These are phyloP conservation scores for Gracilariopsis chorda DNA, from an alignment of 23 red algal genomes.

Conservation along the genomic window DNA sequence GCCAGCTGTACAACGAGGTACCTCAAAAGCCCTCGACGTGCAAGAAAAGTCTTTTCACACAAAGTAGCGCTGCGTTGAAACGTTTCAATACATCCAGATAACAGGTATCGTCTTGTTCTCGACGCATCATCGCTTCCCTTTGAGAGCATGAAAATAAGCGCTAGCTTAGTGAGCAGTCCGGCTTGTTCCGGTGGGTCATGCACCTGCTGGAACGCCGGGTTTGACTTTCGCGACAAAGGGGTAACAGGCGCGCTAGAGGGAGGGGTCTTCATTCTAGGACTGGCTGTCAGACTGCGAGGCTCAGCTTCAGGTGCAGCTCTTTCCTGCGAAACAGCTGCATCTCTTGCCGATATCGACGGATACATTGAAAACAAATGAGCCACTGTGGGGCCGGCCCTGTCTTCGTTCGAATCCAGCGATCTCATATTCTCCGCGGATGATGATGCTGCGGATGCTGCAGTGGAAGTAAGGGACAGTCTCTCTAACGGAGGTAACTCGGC, in stretches of 20 bases:
- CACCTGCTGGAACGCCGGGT: not conserved
- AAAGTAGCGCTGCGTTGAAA: constrained; percentile 53
- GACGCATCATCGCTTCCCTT: not conserved
- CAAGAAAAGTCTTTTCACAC: constrained; percentile 59
- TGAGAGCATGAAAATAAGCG: constrained; percentile 6
- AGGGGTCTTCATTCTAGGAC: not conserved
- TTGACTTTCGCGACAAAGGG: not conserved
- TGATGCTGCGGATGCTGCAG: not conserved
- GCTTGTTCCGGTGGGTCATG: not conserved
- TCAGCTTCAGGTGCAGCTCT: not conserved
- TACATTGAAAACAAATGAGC: not conserved
- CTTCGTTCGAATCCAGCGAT: not conserved
- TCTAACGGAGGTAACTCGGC: constrained; percentile 7
- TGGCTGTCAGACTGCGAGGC: not conserved
- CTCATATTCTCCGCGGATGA: too few relatives aligned
- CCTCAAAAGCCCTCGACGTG: constrained; percentile 41
- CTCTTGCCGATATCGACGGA: not conserved
- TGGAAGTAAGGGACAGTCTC: not conserved
- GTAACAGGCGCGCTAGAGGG: not conserved
- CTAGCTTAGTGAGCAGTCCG: constrained; percentile 36
- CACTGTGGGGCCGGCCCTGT: not conserved
- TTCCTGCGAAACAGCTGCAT: not conserved
- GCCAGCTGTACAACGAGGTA: constrained; percentile 49
- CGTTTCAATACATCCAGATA: constrained; percentile 60
- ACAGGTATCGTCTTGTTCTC: constrained; percentile 35